Conservation (phyloP, 164 flowering plant species). For the Liriodendron chinense region DNA sequence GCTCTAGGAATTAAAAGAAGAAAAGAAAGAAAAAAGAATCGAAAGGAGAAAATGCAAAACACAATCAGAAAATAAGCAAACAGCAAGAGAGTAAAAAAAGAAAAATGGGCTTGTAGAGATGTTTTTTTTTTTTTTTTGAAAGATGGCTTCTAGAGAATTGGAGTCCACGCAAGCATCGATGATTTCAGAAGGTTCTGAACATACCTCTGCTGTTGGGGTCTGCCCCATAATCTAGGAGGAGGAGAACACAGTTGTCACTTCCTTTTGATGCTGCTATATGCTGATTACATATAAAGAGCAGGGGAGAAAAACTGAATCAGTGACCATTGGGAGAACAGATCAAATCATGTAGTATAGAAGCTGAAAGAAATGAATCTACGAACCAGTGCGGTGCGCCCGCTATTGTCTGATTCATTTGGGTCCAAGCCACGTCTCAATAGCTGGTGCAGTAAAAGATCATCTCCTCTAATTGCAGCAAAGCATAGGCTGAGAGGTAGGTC, state of each 20-base stretch:
- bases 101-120: not conserved
- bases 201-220: slow-evolving; percentile 80
- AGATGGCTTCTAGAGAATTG: not conserved
- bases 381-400: slow-evolving; percentile 80
- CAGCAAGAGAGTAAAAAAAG: not conserved
- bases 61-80: not conserved
- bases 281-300: slow-evolving; percentile 36
- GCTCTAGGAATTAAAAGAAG: not conserved
- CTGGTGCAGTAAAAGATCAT: slow-evolving; percentile 62
- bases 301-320: not conserved
- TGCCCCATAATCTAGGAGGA: slow-evolving; percentile 79
- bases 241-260: slow-evolving; percentile 66
- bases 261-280: slow-evolving; percentile 84
- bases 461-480: slow-evolving; percentile 79
- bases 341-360: not conserved
- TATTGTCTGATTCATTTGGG: slow-evolving; percentile 82
- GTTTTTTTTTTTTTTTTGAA: no score
- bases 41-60: not conserved
- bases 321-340: slow-evolving; percentile 2
- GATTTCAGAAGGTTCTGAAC: not conserved
- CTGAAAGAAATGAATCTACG: slow-evolving; percentile 6
- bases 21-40: not conserved
- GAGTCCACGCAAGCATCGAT: not conserved
- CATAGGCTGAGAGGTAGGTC: slow-evolving; percentile 86
- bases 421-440: slow-evolving; percentile 72